Evolutionary conservation across 345 rosid genomes (phyloP), one percentile per base, ranked within the genome.

Genomic region (Passiflora organensis): DNA sequence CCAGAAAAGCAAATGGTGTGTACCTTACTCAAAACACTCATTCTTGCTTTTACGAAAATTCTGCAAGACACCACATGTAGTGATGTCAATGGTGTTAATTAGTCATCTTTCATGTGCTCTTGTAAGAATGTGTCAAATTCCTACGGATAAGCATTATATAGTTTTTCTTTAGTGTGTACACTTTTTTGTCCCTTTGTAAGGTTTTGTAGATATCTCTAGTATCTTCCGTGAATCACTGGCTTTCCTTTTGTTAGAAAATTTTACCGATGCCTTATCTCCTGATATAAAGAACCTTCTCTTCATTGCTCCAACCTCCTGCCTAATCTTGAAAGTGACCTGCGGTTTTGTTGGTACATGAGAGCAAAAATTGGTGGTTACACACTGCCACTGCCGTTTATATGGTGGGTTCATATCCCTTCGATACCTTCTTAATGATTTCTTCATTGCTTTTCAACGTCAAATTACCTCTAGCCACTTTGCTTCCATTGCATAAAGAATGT

Each of bases 251-350:
- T 43, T 44, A 32, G 13, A 37, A 36, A 32, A 51, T 25, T 43
- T 62, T 52, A 62, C 59, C 63, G 56, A 4, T 9, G 32, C 39
- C 55, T 60, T 52, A 48, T 64, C 45, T 58, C 21, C 47, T 43
- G 13, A 11, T 34, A 32, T 52, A 23, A 48, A 32, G 34, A 2
- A 39, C 14, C 18, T 1, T 48, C 47, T 23, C 17, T 47, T 17
- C 24, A 11, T 61, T 39, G 17, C 21, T 60, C 42, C 17, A 13
- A 19, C 9, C 13, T 24, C 22, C 13, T 63, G 51, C 60, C 69
- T 17, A 63, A 55, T 38, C 54, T 59, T 59, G 70, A 73, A 51
- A 56, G 67, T 17, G 62, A 73, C 70, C 20, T 1, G n/a, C 57
- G 20, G 15, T 1, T 19, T 63, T 55, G 37, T 28, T 48, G 36